Conservation (phyloP, 169 alveolate genomes). For the Eimeria sp. region DNA sequence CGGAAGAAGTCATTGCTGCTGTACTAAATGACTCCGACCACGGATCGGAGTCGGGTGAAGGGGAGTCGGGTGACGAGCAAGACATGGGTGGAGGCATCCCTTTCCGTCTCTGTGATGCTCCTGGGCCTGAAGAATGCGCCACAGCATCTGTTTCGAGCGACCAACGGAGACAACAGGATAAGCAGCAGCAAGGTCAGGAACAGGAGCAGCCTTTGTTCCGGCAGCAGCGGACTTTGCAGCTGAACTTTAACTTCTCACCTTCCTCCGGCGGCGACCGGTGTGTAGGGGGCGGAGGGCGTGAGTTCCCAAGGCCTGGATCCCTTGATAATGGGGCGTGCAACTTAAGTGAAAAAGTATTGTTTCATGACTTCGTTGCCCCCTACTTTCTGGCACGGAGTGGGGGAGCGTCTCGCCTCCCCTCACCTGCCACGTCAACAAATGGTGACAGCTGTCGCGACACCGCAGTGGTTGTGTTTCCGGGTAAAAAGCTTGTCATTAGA, state of each 20-base stretch:
- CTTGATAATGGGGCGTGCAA: neutral
- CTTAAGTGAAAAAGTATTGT: constrained; percentile 41
- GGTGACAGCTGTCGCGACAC: constrained; percentile 46
- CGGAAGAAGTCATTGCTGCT: constrained; percentile 73
- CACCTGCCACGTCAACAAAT: constrained; percentile 36
- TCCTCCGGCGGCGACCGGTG: neutral
- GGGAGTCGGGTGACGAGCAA: constrained; percentile 29
- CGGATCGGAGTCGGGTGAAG: constrained; percentile 24
- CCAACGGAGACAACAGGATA: neutral
- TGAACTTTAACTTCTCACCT: constrained; percentile 49
- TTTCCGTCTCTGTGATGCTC: constrained; percentile 44
- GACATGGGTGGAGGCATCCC: constrained; percentile 49
- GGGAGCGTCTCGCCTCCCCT: neutral
- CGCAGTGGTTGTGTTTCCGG: constrained; percentile 81
- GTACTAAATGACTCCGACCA: constrained; percentile 35
- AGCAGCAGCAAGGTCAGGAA: constrained; percentile 4
- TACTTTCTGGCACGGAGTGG: constrained; percentile 57
- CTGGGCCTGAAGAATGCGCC: constrained; percentile 10
- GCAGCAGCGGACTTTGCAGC: constrained; percentile 69
- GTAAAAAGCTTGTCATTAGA: constrained; percentile 77
- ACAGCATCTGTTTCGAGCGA: neutral
- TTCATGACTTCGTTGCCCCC: constrained; percentile 76
- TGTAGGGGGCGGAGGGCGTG: neutral
- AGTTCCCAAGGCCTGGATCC: constrained; percentile 3
- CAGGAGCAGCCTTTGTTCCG: constrained; percentile 17